Evolutionary conservation across 2,329 filamentous ascomycete genomes (phyloP).

Genomic region (Aspergillus fijiensis): DNA sequence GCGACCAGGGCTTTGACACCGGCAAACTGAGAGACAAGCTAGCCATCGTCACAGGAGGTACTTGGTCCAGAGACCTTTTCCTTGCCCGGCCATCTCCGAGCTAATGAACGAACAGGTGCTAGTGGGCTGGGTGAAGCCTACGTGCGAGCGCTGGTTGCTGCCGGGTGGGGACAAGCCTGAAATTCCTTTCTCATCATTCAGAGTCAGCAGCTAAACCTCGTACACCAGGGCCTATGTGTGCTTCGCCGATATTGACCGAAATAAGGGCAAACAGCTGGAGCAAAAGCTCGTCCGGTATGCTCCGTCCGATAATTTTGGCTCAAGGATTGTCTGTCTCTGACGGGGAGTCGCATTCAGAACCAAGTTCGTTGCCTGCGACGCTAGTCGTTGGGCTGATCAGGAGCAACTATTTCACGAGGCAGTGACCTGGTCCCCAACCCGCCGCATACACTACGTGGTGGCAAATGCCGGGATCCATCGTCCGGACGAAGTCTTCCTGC

Average conservation of each 20-base stretch:
- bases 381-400: constrained; percentile 34
- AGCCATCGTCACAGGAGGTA: constrained; percentile 29
- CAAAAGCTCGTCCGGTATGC: constrained; percentile 21
- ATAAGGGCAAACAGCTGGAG: constrained; percentile 22
- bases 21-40: constrained; percentile 30
- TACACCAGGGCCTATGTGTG: constrained; percentile 9
- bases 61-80: too few species aligned
- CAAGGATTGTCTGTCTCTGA: too few species aligned
- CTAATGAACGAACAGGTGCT: not conserved
- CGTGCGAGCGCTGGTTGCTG: constrained; percentile 3
- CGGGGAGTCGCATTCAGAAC: not conserved
- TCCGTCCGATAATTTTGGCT: too few species aligned
- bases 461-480: constrained; percentile 36
- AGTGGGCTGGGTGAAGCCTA: constrained; percentile 9
- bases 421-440: constrained; percentile 24
- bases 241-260: constrained; percentile 23
- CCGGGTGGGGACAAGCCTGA: not conserved
- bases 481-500: constrained; percentile 29
- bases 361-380: constrained; percentile 34
- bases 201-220: not conserved
- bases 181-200: not conserved
- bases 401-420: constrained; percentile 29
- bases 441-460: constrained; percentile 31
- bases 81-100: too few species aligned
- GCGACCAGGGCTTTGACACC: not conserved